phyloP scores from a whole-genome alignment of 2,329 filamentous ascomycete genomes.

The Fusarium sp. region DNA sequence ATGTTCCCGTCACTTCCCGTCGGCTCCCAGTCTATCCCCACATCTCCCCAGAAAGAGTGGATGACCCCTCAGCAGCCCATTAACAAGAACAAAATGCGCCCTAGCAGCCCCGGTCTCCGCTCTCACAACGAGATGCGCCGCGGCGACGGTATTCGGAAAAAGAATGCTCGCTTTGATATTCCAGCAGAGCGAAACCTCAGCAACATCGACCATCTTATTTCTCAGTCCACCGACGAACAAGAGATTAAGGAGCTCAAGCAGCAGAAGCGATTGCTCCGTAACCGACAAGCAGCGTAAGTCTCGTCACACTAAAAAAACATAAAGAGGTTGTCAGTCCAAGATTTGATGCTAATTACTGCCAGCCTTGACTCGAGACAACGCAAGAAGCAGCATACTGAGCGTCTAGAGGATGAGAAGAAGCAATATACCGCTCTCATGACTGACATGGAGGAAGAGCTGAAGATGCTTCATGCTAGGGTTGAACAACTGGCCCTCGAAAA shows the following conservation, averaged over 20 bases:
- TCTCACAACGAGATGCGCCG: conserved; percentile 80
- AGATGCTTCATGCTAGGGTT: conserved; percentile 71
- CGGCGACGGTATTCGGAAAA: conserved; percentile 94
- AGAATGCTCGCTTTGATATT: conserved; percentile 98
- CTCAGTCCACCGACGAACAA: conserved; percentile 85
- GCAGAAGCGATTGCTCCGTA: conserved; percentile 92
- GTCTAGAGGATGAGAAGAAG: conserved; percentile 97
- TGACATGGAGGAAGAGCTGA: conserved; percentile 80
- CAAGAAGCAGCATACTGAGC: conserved; percentile 98
- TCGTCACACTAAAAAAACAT: conserved; percentile 2
- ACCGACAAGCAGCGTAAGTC: conserved; percentile 93
- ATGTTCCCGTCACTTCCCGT: conserved; percentile 63
- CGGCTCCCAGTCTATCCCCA: conserved; percentile 59
- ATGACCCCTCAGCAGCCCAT: conserved; percentile 58
- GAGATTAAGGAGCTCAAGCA: conserved; percentile 99
- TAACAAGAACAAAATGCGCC: conserved; percentile 66
- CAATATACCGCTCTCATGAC: conserved; percentile 79
- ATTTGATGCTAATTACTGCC: conserved; percentile 22
- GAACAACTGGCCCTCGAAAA: conserved; percentile 77
- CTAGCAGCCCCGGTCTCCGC: conserved; percentile 73
- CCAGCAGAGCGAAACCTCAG: conserved; percentile 89
- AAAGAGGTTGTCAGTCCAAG: not conserved
- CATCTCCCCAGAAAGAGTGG: conserved; percentile 68
- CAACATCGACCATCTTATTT: conserved; percentile 94
- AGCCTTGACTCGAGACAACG: conserved; percentile 95